phyloP scores from a whole-genome alignment of 257 asterid genomes.

The Plantago ovata region DNA sequence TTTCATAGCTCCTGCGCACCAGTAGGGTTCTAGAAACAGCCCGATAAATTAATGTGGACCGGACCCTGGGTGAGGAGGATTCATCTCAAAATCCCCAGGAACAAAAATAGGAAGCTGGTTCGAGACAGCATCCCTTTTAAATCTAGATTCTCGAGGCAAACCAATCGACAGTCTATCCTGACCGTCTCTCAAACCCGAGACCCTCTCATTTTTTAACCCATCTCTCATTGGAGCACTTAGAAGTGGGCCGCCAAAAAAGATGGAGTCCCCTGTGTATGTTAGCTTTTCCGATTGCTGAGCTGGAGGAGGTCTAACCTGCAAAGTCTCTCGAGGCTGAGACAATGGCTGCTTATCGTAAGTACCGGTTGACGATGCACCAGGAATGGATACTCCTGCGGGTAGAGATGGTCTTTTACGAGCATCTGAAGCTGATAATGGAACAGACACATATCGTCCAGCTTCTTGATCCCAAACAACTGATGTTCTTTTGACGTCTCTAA shows the following conservation, averaged over 20 bases:
- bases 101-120: constrained; percentile 92
- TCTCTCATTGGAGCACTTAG: constrained; percentile 57
- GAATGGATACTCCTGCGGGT: constrained; percentile 28
- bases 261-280: constrained; percentile 69
- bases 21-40: not conserved
- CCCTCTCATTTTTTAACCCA: constrained; percentile 43
- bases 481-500: constrained; percentile 79
- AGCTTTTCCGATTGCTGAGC: constrained; percentile 62
- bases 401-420: constrained; percentile 44
- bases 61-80: constrained; percentile 37
- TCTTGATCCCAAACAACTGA: constrained; percentile 98
- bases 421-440: constrained; percentile 65
- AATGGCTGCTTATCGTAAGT: constrained; percentile 39
- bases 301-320: constrained; percentile 32
- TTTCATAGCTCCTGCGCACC: constrained; percentile 1
- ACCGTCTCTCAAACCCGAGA: constrained; percentile 34
- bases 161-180: constrained; percentile 18
- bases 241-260: constrained; percentile 96
- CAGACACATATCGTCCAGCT: constrained; percentile 90
- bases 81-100: constrained; percentile 61
- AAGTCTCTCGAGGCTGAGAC: constrained; percentile 33
- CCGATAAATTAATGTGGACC: constrained; percentile 34
- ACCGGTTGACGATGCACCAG: constrained; percentile 23
- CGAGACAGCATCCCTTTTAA: constrained; percentile 66
- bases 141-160: constrained; percentile 56